These are phyloP conservation scores for Fusarium pseudonygamai DNA, from an alignment of 2,329 filamentous ascomycete species.

Conservation along the genomic window DNA sequence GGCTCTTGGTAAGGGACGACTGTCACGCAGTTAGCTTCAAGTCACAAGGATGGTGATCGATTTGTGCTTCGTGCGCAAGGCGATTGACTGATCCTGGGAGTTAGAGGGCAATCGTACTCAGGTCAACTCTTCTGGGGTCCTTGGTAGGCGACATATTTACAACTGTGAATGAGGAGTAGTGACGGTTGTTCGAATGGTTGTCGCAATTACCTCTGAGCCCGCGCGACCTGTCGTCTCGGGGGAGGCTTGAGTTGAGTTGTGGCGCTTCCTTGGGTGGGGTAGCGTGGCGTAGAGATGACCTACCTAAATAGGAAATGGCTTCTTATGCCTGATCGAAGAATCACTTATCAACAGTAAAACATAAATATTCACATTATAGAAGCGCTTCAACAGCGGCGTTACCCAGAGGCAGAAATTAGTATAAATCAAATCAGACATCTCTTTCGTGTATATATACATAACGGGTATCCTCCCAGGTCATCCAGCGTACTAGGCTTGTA, in stretches of 20 bases:
- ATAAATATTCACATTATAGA: not conserved
- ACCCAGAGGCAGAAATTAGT: not conserved
- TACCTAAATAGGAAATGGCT: constrained; percentile 29
- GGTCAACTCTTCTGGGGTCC: constrained; percentile 56
- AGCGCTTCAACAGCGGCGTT: not conserved
- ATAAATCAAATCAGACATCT: not conserved
- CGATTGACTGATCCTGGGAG: not conserved
- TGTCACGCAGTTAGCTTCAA: constrained; percentile 50
- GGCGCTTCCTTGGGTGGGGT: constrained; percentile 15
- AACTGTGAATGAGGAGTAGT: constrained; percentile 16
- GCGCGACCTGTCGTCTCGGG: constrained; percentile 29
- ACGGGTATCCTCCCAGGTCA: constrained; percentile 5
- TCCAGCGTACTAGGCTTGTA: constrained; percentile 14
- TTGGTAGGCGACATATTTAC: constrained; percentile 53
- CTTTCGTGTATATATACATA: constrained; percentile 11
- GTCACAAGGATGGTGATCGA: constrained; percentile 5
- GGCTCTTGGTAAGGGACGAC: constrained; percentile 91
- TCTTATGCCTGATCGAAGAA: not conserved
- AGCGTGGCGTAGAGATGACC: constrained; percentile 22
- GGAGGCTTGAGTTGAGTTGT: constrained; percentile 26
- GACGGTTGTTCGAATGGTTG: constrained; percentile 22
- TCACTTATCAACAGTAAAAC: not conserved
- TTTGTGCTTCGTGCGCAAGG: not conserved
- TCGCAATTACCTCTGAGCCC: constrained; percentile 35
- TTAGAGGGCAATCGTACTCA: constrained; percentile 48